These are phyloP conservation scores for Solanum peruvianum DNA, from an alignment of 257 asterid genomes.

Conservation along the genomic window DNA sequence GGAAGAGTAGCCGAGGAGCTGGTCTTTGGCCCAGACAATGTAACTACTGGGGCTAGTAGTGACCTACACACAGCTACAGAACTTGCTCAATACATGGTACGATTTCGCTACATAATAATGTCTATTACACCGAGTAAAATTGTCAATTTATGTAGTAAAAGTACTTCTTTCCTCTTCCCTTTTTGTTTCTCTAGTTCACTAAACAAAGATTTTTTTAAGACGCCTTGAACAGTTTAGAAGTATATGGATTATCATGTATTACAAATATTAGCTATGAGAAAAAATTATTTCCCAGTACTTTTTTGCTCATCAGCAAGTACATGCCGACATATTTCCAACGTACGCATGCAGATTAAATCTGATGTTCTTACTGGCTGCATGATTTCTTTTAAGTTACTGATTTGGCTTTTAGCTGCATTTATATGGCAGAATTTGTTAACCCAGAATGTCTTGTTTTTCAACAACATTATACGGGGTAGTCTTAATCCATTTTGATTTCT, in stretches of 20 bases:
- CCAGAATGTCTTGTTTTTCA: neutral
- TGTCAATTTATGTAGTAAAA: neutral
- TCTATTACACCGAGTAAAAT: neutral
- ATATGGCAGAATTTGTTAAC: neutral
- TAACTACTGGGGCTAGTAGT: conserved; percentile 95
- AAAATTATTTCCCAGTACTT: neutral
- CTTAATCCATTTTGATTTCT: neutral
- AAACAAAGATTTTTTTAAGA: neutral
- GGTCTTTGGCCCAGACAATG: conserved; percentile 73
- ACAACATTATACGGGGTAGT: neutral
- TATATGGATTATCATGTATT: neutral
- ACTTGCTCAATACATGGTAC: conserved; percentile 91
- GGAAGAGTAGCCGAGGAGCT: conserved; percentile 98
- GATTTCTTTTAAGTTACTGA: neutral
- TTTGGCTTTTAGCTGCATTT: neutral
- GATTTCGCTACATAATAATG: neutral
- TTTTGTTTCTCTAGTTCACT: neutral
- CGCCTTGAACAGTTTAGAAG: neutral
- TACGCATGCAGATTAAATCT: neutral
- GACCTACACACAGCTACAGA: conserved; percentile 85
- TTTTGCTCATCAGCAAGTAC: neutral
- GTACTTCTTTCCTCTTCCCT: neutral
- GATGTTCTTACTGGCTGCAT: neutral
- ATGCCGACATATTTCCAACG: neutral
- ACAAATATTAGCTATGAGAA: neutral